phyloP scores from a whole-genome alignment of 2,329 filamentous ascomycete genomes.

The Macrophomina pseudophaseolina region DNA sequence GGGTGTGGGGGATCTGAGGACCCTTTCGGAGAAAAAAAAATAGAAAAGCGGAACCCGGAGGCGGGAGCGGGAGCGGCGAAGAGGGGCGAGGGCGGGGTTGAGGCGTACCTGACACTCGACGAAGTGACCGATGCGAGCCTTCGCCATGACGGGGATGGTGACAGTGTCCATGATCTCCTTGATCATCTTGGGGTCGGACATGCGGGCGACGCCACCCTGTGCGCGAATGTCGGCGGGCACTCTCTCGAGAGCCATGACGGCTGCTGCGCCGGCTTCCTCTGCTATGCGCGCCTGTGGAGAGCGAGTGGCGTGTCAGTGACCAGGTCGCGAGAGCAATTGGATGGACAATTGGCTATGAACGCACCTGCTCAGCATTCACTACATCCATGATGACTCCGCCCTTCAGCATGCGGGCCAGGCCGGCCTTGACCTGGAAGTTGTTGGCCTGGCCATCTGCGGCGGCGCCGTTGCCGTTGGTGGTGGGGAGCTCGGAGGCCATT shows the following conservation, averaged over 20 bases:
- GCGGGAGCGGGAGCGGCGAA: constrained; percentile 6
- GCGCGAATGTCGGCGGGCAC: constrained; percentile 94
- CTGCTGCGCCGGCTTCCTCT: constrained; percentile 92
- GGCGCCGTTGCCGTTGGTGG: constrained; percentile 49
- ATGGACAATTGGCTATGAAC: constrained; percentile 7
- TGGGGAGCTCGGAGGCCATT: constrained; percentile 57
- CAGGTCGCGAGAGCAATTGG: neutral
- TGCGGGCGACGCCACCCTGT: constrained; percentile 91
- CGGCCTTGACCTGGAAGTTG: constrained; percentile 89
- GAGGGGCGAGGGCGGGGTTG: neutral
- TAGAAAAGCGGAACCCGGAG: neutral
- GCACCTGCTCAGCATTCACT: constrained; percentile 81
- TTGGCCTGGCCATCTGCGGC: constrained; percentile 51
- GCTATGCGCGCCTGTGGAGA: constrained; percentile 79
- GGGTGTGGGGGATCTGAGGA: neutral
- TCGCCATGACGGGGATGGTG: constrained; percentile 98
- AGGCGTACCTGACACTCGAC: constrained; percentile 82
- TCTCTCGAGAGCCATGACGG: constrained; percentile 98
- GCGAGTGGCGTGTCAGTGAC: neutral
- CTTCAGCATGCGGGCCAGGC: constrained; percentile 96
- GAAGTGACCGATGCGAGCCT: constrained; percentile 96
- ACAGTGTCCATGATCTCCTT: constrained; percentile 92
- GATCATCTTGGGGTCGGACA: constrained; percentile 95
- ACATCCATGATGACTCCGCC: constrained; percentile 99
- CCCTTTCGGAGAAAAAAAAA: neutral